A percentile compares a stretch with the other conserved stretches of the same genome.
These are phyloP conservation scores for Phytophthora brassicae DNA, from an alignment of 352 stramenopile species.

Conservation along the genomic window DNA sequence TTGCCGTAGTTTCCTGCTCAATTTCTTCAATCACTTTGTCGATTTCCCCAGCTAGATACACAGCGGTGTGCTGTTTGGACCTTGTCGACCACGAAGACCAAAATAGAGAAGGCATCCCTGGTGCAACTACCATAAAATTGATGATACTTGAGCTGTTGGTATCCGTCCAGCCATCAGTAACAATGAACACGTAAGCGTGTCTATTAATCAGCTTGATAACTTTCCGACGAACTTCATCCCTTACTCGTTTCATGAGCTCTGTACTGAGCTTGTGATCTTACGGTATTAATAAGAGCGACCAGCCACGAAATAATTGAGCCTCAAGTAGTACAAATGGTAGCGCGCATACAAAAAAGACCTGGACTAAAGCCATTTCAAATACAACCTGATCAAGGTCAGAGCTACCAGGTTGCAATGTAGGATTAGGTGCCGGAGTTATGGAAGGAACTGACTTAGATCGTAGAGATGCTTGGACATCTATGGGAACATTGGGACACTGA, in stretches of 20 bases:
- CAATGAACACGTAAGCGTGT: background rate
- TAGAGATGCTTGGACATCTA: conserved; percentile 4
- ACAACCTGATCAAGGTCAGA: background rate
- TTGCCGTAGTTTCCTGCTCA: background rate
- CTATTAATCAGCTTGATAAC: background rate
- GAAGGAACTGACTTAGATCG: background rate
- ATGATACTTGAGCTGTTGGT: conserved; percentile 1
- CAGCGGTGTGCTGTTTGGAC: background rate
- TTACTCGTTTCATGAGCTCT: background rate
- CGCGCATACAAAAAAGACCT: conserved; percentile 6
- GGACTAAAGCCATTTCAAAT: conserved; percentile 5
- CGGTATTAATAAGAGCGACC: conserved; percentile 1
- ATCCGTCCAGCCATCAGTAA: conserved; percentile 1
- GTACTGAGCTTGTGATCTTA: background rate
- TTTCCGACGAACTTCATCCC: background rate
- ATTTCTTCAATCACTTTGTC: background rate
- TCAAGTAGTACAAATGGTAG: conserved; percentile 7
- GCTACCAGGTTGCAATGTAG: background rate
- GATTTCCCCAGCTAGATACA: background rate
- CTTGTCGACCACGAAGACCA: conserved; percentile 6
- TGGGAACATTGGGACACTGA: conserved; percentile 1
- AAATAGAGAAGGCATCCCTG: background rate
- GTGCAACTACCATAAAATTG: conserved; percentile 3
- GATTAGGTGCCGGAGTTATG: background rate
- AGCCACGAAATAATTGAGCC: conserved; percentile 2